These are phyloP conservation scores for Talaromyces sp. DNA, from an alignment of 2,329 filamentous ascomycete species.

Conservation along the genomic window DNA sequence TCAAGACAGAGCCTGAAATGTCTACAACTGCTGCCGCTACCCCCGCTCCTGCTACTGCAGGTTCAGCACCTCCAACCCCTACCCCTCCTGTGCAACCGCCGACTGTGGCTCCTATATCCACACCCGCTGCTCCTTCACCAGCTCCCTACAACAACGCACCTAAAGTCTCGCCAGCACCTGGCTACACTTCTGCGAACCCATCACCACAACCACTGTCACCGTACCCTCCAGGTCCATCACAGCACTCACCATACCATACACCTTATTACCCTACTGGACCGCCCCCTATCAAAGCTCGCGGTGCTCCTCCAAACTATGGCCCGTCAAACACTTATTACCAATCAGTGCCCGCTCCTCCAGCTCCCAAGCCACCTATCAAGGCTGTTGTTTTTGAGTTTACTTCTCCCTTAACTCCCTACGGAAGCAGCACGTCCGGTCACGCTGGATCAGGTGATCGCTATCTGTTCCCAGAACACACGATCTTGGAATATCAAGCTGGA, in stretches of 20 bases:
- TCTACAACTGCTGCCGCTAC: not conserved
- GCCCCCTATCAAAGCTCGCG: constrained; percentile 35
- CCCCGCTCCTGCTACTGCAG: not conserved
- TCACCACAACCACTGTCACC: constrained; percentile 23
- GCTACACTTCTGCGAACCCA: constrained; percentile 25
- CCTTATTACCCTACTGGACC: constrained; percentile 30
- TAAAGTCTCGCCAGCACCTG: constrained; percentile 25
- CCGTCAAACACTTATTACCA: constrained; percentile 35
- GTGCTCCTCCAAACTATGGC: constrained; percentile 29
- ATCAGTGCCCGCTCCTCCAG: constrained; percentile 29
- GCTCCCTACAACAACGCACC: constrained; percentile 20
- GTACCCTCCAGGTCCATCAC: constrained; percentile 25
- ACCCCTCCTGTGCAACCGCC: not conserved
- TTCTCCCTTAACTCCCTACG: constrained; percentile 40
- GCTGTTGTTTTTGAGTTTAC: constrained; percentile 50
- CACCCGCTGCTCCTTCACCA: constrained; percentile 16
- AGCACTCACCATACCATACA: constrained; percentile 32
- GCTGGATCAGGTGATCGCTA: constrained; percentile 47
- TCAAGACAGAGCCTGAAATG: constrained; percentile 31
- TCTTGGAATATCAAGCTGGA: constrained; percentile 47
- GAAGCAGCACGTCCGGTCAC: constrained; percentile 40
- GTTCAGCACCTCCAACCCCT: constrained; percentile 15
- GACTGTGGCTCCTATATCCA: not conserved
- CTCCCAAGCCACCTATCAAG: constrained; percentile 42
- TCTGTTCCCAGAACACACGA: constrained; percentile 48